Evolutionary conservation across 1,139 yeast species (phyloP).

Genomic region (Suhomyces panamericanus): DNA sequence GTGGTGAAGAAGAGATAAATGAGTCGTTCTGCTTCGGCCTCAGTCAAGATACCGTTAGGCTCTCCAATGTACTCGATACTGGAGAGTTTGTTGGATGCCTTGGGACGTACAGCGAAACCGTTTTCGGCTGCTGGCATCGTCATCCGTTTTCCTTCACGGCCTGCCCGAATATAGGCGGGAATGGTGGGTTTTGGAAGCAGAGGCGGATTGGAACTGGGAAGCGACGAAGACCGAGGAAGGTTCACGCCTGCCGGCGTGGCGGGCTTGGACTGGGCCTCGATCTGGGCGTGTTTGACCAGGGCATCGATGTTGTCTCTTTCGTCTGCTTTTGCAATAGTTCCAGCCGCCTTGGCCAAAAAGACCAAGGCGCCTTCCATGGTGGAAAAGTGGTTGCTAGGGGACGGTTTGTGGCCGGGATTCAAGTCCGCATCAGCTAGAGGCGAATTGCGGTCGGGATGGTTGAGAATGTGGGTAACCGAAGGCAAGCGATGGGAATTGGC

Average conservation of each 20-base stretch:
- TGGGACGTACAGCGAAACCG: slow-evolving; percentile 52
- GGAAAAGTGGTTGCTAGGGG: slow-evolving; percentile 28
- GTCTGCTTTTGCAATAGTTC: slow-evolving; percentile 66
- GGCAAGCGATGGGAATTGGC: slow-evolving; percentile 6
- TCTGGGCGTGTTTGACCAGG: slow-evolving; percentile 50
- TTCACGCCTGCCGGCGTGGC: background rate
- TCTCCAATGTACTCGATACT: slow-evolving; percentile 68
- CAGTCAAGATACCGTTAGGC: slow-evolving; percentile 59
- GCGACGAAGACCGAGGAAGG: background rate
- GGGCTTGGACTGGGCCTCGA: slow-evolving; percentile 24
- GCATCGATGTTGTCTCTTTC: slow-evolving; percentile 70
- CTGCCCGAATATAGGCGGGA: slow-evolving; percentile 17
- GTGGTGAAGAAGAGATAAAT: slow-evolving; percentile 69
- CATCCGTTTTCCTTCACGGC: slow-evolving; percentile 19
- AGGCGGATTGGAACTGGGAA: slow-evolving; percentile 4
- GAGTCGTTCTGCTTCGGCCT: slow-evolving; percentile 62
- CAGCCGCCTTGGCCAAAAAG: slow-evolving; percentile 75
- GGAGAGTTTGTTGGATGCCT: slow-evolving; percentile 50
- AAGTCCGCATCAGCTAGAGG: background rate
- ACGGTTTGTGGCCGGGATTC: slow-evolving; percentile 1
- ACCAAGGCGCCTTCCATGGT: slow-evolving; percentile 69
- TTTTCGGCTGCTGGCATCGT: slow-evolving; percentile 50
- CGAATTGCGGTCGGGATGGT: background rate
- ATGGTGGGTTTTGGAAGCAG: slow-evolving; percentile 5
- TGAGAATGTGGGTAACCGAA: slow-evolving; percentile 12